A percentile compares a stretch with the other conserved stretches of the same genome.
These are phyloP conservation scores for Fusarium clavum DNA, from an alignment of 2,329 filamentous ascomycete genomes.

Conservation along the genomic window DNA sequence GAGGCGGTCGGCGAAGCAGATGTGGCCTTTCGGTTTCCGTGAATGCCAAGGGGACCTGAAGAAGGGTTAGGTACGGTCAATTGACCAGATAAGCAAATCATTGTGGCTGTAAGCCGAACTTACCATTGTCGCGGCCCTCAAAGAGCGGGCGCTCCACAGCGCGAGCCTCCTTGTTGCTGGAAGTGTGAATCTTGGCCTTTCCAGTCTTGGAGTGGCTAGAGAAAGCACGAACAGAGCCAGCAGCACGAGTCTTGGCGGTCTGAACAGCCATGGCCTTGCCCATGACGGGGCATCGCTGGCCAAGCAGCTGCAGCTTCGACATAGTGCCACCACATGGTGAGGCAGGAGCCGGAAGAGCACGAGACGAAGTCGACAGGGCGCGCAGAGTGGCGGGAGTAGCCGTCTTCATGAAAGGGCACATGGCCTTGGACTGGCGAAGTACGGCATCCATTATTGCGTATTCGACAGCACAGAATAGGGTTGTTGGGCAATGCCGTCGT, in stretches of 20 bases:
- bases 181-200: conserved; percentile 85
- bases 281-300: conserved; percentile 97
- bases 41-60: conserved; percentile 41
- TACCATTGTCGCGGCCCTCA: conserved; percentile 63
- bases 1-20: conserved; percentile 39
- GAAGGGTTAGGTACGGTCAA: conserved; percentile 19
- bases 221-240: conserved; percentile 63
- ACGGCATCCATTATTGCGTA: conserved; percentile 82
- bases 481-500: conserved; percentile 20
- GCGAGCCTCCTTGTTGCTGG: conserved; percentile 79
- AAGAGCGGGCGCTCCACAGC: conserved; percentile 73
- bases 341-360: conserved; percentile 50
- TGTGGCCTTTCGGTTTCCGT: conserved; percentile 41
- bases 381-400: conserved; percentile 92
- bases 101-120: conserved; percentile 33
- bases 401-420: conserved; percentile 98
- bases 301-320: conserved; percentile 95
- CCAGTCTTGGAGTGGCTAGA: conserved; percentile 63
- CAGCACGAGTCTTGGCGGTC: conserved; percentile 66
- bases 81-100: neutral
- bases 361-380: conserved; percentile 81
- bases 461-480: conserved; percentile 5
- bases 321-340: conserved; percentile 90
- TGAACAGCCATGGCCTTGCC: conserved; percentile 96
- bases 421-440: conserved; percentile 92